A percentile compares a stretch with the other conserved stretches of the same genome.
Conservation (phyloP, 2,329 filamentous ascomycete genomes). For the Pseudocercospora musae region DNA sequence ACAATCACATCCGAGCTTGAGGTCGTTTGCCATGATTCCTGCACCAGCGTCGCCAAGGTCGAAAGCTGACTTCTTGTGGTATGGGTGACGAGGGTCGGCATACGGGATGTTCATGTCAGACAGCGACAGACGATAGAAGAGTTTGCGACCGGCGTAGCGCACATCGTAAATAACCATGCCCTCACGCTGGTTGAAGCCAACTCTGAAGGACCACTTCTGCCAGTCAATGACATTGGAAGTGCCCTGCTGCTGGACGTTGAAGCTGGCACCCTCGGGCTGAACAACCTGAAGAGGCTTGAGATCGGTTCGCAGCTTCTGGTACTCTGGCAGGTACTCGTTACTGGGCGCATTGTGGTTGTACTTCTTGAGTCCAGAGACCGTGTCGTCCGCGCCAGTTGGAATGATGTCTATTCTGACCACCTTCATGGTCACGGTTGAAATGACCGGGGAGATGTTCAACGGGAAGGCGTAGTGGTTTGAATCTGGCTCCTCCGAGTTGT, state of each 20-base stretch:
- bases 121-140: constrained; percentile 65
- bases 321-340: constrained; percentile 52
- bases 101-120: constrained; percentile 62
- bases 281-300: constrained; percentile 68
- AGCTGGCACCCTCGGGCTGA: constrained; percentile 67
- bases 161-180: constrained; percentile 69
- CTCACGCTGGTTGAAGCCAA: constrained; percentile 68
- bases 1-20: constrained; percentile 65
- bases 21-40: constrained; percentile 65
- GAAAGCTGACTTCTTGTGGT: constrained; percentile 68
- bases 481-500: constrained; percentile 43
- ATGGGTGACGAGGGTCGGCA: constrained; percentile 62
- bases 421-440: constrained; percentile 29
- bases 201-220: constrained; percentile 58
- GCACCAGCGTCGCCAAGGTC: constrained; percentile 69
- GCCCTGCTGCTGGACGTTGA: constrained; percentile 50
- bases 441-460: constrained; percentile 32
- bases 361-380: constrained; percentile 38
- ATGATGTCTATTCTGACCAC: constrained; percentile 34
- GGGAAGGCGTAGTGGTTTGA: constrained; percentile 35
- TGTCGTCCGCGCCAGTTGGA: constrained; percentile 32
- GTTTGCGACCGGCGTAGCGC: constrained; percentile 61
- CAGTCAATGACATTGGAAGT: constrained; percentile 40
- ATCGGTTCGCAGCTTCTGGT: constrained; percentile 39
- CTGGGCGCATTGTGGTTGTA: constrained; percentile 39